Conservation (phyloP, 352 stramenopile species). For the Phytophthora cactorum region DNA sequence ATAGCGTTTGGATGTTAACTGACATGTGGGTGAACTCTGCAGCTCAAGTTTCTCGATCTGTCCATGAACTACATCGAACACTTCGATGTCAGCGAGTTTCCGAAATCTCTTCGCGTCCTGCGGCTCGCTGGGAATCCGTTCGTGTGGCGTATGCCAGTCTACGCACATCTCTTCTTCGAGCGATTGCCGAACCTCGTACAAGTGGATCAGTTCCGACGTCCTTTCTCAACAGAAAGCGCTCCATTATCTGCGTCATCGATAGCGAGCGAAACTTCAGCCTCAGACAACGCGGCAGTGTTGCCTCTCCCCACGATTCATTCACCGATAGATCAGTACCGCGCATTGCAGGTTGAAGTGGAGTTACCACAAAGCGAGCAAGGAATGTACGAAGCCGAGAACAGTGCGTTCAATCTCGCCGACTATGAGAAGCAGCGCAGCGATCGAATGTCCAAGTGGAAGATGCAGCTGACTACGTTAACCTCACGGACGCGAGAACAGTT, state of each 20-base stretch:
- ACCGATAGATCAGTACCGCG: constrained; percentile 43
- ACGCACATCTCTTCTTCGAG: constrained; percentile 68
- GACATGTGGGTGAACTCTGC: background rate
- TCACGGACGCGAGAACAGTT: constrained; percentile 49
- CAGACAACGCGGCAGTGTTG: constrained; percentile 5
- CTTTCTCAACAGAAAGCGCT: constrained; percentile 1
- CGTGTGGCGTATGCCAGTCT: constrained; percentile 56
- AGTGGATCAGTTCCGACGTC: constrained; percentile 59
- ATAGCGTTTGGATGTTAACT: background rate
- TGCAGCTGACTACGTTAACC: constrained; percentile 57
- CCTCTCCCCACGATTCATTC: constrained; percentile 21
- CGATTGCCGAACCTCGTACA: constrained; percentile 64
- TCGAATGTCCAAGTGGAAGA: constrained; percentile 59
- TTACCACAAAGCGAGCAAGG: constrained; percentile 24
- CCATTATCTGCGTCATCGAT: constrained; percentile 19
- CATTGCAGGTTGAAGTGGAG: constrained; percentile 35
- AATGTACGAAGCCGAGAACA: constrained; percentile 23
- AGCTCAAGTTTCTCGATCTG: constrained; percentile 82
- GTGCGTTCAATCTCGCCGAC: constrained; percentile 33
- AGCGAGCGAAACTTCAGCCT: constrained; percentile 23
- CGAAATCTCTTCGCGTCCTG: constrained; percentile 57
- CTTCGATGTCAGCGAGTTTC: constrained; percentile 69
- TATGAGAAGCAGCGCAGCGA: constrained; percentile 56
- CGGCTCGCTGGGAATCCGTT: constrained; percentile 67
- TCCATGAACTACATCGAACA: constrained; percentile 79